A percentile compares a stretch with the other conserved stretches of the same genome.
Evolutionary conservation across 2,329 filamentous ascomycete species (phyloP).

Genomic region (Colletotrichum aenigma): DNA sequence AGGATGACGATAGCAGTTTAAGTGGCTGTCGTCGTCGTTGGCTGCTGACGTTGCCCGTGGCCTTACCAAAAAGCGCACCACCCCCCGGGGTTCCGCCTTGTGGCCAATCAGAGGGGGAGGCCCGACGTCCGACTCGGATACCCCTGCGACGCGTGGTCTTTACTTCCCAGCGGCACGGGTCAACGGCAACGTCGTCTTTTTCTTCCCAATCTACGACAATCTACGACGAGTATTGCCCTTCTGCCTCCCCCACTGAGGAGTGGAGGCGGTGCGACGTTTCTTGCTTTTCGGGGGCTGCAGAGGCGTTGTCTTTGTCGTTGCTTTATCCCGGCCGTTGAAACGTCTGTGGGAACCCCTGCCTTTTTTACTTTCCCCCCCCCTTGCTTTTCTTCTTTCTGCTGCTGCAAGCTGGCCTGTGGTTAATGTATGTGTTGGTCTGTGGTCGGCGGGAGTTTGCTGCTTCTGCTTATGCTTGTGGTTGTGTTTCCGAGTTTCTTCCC

Average conservation of each 20-base stretch:
- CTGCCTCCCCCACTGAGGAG: neutral
- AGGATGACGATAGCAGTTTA: neutral
- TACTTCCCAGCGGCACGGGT: neutral
- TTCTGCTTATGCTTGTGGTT: neutral
- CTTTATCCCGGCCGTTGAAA: neutral
- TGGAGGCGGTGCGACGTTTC: neutral
- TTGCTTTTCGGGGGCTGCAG: neutral
- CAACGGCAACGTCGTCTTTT: neutral
- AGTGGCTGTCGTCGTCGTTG: neutral
- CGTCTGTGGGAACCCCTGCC: neutral
- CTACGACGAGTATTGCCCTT: neutral
- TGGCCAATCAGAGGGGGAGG: neutral
- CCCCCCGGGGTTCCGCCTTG: neutral
- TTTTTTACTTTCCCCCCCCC: neutral
- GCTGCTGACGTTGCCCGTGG: neutral
- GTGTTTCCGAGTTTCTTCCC: neutral
- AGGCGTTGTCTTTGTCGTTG: neutral
- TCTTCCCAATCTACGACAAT: neutral
- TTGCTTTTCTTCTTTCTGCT: neutral
- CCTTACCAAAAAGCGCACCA: neutral
- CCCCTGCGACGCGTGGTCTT: neutral
- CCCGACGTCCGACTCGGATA: neutral
- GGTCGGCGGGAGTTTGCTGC: neutral
- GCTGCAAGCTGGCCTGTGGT: neutral
- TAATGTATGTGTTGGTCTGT: neutral